phyloP scores from a whole-genome alignment of 805 yeast genomes.

The Martiniozyma abietophila region DNA sequence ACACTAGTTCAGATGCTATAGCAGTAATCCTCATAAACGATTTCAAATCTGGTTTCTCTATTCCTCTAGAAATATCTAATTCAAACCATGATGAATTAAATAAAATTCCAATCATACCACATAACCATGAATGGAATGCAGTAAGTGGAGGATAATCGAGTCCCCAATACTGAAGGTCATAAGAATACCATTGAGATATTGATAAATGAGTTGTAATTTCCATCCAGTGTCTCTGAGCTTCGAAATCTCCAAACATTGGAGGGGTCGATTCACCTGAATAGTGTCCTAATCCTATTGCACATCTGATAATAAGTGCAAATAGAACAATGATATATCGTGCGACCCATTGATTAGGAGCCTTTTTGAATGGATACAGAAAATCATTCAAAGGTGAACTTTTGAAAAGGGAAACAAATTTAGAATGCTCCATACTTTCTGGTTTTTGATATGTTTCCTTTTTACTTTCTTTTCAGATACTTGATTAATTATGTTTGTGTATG shows the following conservation, averaged over 20 bases:
- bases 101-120: conserved; percentile 64
- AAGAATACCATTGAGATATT: conserved; percentile 73
- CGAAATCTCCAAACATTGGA: conserved; percentile 93
- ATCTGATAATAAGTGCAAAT: conserved; percentile 65
- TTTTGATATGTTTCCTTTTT: no score
- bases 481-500: no score
- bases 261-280: conserved; percentile 65
- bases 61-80: conserved; percentile 63
- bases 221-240: conserved; percentile 98
- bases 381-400: conserved; percentile 61
- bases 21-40: conserved; percentile 81
- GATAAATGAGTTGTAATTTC: conserved; percentile 79
- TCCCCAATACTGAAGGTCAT: conserved; percentile 91
- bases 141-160: conserved; percentile 96
- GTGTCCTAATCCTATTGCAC: conserved; percentile 84
- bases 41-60: conserved; percentile 58
- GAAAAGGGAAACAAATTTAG: conserved; percentile 25
- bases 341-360: conserved; percentile 85
- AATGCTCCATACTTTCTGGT: no score
- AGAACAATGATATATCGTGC: conserved; percentile 69
- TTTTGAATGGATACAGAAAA: conserved; percentile 66
- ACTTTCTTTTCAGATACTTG: no score
- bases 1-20: conserved; percentile 58
- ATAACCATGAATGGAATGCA: conserved; percentile 79
- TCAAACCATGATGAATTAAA: conserved; percentile 70